Conservation (phyloP, 2,329 filamentous ascomycete species). For the Colletotrichum simmondsii region DNA sequence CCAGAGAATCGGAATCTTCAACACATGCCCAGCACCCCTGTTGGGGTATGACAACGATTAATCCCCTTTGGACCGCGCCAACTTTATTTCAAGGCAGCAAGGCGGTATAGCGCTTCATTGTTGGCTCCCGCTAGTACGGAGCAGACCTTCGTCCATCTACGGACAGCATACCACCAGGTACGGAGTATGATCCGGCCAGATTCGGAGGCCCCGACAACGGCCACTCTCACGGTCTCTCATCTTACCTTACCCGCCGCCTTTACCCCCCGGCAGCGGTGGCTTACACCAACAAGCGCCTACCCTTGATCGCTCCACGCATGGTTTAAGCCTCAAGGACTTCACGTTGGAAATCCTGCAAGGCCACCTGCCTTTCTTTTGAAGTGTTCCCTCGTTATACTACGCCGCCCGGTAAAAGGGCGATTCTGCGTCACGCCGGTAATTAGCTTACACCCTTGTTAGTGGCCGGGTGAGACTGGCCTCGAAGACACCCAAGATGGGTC, state of each 20-base stretch:
- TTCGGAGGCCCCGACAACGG: neutral
- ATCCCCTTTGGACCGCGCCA: conserved; percentile 4
- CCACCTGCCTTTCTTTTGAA: neutral
- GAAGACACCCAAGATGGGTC: neutral
- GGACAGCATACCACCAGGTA: neutral
- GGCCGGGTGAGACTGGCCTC: neutral
- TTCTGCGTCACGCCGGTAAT: neutral
- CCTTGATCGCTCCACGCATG: neutral
- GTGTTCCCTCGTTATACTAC: neutral
- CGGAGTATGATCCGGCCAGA: neutral
- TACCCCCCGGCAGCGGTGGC: neutral
- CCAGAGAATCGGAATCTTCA: conserved; percentile 13
- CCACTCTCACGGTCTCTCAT: neutral
- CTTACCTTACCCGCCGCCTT: neutral
- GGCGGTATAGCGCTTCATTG: neutral
- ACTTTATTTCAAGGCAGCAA: conserved; percentile 11
- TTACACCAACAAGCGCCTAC: neutral
- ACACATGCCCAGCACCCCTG: conserved; percentile 2
- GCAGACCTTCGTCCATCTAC: neutral
- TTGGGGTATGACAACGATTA: neutral
- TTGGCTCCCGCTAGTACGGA: neutral
- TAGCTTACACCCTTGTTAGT: neutral
- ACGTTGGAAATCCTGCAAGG: neutral
- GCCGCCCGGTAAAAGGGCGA: neutral
- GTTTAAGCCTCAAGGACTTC: neutral